A percentile compares a stretch with the other conserved stretches of the same genome.
phyloP scores from a whole-genome alignment of 2,329 filamentous ascomycete species.

The Nemania sp. region DNA sequence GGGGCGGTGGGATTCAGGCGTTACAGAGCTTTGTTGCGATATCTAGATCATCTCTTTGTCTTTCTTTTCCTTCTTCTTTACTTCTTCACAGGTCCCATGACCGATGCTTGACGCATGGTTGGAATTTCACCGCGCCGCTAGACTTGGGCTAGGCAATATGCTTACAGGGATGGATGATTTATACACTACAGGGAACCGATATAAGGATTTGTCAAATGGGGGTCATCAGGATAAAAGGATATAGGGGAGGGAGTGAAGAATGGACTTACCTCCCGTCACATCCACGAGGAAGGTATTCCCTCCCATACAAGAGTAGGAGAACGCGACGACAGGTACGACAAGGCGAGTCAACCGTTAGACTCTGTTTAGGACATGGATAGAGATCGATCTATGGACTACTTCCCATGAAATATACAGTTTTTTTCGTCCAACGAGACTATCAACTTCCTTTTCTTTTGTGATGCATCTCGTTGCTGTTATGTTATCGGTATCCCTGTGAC shows the following conservation, averaged over 20 bases:
- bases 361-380: neutral
- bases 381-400: too few species aligned
- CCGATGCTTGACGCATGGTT: conserved; percentile 20
- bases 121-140: conserved; percentile 8
- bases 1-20: conserved; percentile 5
- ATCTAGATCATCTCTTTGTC: neutral
- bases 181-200: conserved; percentile 8
- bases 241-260: neutral
- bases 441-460: too few species aligned
- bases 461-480: too few species aligned
- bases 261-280: neutral
- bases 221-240: neutral
- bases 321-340: neutral
- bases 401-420: too few species aligned
- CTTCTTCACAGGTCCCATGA: conserved; percentile 20
- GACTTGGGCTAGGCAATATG: conserved; percentile 11
- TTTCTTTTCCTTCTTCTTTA: neutral
- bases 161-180: conserved; percentile 16
- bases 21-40: conserved; percentile 14
- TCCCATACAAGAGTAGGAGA: neutral
- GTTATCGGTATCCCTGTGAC: too few species aligned
- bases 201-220: conserved; percentile 2
- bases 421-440: too few species aligned
- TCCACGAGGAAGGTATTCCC: neutral
- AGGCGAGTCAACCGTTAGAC: neutral